A percentile compares a stretch with the other conserved stretches of the same genome.
These are phyloP conservation scores for Sinapis alba DNA, from an alignment of 441 rosid genomes.

Conservation along the genomic window DNA sequence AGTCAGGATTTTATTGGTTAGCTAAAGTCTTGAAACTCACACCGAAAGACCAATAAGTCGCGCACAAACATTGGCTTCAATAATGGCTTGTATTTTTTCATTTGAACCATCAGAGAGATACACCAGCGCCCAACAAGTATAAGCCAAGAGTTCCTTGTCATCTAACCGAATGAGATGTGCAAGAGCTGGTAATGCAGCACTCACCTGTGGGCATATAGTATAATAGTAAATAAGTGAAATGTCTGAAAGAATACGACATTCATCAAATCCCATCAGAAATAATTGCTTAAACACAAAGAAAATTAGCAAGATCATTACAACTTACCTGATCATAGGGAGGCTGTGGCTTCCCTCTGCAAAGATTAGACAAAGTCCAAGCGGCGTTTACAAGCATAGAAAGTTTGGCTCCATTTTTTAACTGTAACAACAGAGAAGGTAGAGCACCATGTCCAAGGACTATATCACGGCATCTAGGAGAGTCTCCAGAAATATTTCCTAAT, in stretches of 20 bases:
- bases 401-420: constrained; percentile 51
- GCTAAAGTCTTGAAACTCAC: constrained; percentile 45
- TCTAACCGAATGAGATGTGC: constrained; percentile 60
- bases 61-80: constrained; percentile 61
- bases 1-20: constrained; percentile 16
- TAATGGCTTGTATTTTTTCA: constrained; percentile 59
- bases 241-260: constrained; percentile 23
- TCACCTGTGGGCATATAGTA: constrained; percentile 45
- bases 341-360: constrained; percentile 67
- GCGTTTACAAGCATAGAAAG: constrained; percentile 63
- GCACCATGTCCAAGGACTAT: constrained; percentile 66
- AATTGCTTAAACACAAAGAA: not conserved
- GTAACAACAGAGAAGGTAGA: constrained; percentile 53
- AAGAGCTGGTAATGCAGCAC: constrained; percentile 59
- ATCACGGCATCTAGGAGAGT: constrained; percentile 70
- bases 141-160: constrained; percentile 59
- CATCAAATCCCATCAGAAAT: constrained; percentile 9
- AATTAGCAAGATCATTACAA: constrained; percentile 1
- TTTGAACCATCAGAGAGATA: constrained; percentile 60
- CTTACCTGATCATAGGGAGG: constrained; percentile 63
- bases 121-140: constrained; percentile 63
- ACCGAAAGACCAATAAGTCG: constrained; percentile 59
- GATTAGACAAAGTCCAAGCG: constrained; percentile 64
- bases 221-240: constrained; percentile 2
- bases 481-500: constrained; percentile 64